A percentile compares a stretch with the other conserved stretches of the same genome.
These are phyloP conservation scores for Mantamonas sphyraenae DNA, from an alignment of 78 protist species.

Conservation along the genomic window DNA sequence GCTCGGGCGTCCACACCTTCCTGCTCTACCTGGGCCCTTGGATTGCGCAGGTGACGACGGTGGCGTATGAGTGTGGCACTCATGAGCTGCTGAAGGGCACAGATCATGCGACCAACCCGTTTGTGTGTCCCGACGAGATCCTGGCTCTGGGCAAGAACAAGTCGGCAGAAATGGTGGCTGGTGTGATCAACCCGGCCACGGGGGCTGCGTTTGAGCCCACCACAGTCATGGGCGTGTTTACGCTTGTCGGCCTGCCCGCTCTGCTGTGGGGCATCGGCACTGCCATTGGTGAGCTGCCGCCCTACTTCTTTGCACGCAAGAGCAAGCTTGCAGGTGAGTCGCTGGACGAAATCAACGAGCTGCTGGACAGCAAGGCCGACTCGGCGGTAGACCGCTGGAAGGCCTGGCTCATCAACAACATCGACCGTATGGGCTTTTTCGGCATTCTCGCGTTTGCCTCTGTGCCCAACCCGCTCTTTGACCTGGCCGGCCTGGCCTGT, in stretches of 20 bases:
- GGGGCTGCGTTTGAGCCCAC: no score
- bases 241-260: background rate
- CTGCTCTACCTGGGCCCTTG: constrained; percentile 57
- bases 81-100: no score
- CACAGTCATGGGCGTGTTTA: no score
- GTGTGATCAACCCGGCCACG: no score
- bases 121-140: no score
- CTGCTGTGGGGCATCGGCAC: constrained; percentile 80
- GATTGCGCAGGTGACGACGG: constrained; percentile 53
- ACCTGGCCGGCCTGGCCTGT: constrained; percentile 71
- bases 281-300: constrained; percentile 81
- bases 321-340: background rate
- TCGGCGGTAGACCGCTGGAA: no score
- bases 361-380: no score
- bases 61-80: constrained; percentile 51
- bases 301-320: constrained; percentile 62
- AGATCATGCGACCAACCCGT: no score
- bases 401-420: background rate
- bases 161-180: no score
- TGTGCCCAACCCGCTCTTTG: constrained; percentile 72
- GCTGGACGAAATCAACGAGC: background rate
- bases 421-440: constrained; percentile 38
- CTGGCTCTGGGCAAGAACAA: no score
- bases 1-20: constrained; percentile 63
- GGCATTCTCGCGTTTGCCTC: constrained; percentile 70